Evolutionary conservation across 495 filamentous ascomycete genomes (phyloP).

Genomic region (Pyrenopolyporus hunteri): DNA sequence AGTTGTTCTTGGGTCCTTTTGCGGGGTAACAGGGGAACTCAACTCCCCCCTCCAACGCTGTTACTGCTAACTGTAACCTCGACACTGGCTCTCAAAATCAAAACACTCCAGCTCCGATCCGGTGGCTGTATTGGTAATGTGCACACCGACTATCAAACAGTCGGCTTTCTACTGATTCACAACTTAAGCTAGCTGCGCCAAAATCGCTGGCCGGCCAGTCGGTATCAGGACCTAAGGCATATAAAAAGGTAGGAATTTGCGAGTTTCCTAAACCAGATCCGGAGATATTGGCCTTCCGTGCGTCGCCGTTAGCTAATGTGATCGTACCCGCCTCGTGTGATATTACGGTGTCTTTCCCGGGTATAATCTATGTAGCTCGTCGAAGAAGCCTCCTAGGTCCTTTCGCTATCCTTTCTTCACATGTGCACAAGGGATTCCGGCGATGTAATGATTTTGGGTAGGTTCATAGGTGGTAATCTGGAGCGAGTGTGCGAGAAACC

Average conservation of each 20-base stretch:
- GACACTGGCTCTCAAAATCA: neutral
- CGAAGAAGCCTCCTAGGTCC: too few species aligned
- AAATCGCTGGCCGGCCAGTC: neutral
- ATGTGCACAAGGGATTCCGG: too few species aligned
- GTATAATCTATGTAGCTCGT: too few species aligned
- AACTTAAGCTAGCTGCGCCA: too few species aligned
- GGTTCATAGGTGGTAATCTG: too few species aligned
- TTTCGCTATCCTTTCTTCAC: too few species aligned
- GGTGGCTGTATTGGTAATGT: neutral
- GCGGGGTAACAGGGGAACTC: conserved; percentile 27
- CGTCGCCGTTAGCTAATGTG: neutral
- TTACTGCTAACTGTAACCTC: neutral
- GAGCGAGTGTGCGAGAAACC: too few species aligned
- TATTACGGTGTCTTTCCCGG: too few species aligned
- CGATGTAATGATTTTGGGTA: too few species aligned
- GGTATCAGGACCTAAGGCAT: neutral
- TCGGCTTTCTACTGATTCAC: too few species aligned
- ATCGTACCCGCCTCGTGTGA: neutral
- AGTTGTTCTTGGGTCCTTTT: conserved; percentile 16
- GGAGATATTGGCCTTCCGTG: neutral
- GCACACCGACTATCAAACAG: too few species aligned
- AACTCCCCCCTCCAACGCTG: neutral
- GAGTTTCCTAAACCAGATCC: conserved; percentile 7
- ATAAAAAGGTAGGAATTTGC: conserved; percentile 2
- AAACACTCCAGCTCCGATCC: neutral